phyloP scores from a whole-genome alignment of 169 alveolate genomes.

The Babesia gibsoni region DNA sequence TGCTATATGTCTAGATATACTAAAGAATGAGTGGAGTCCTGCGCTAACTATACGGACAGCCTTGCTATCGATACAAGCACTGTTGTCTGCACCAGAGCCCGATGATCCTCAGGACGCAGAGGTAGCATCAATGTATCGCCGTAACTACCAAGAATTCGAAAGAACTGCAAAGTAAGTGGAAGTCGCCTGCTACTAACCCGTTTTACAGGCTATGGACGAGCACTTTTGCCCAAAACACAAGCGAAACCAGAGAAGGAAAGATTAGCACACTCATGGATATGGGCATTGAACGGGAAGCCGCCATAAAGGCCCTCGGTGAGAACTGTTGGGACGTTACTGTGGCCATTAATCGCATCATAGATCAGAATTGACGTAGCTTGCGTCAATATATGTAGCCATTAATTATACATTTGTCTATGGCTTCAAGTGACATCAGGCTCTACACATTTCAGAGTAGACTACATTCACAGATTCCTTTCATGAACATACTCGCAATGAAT shows the following conservation, averaged over 20 bases:
- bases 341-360: slow-evolving; percentile 80
- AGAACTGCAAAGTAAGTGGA: slow-evolving; percentile 77
- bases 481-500: no score
- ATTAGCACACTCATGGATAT: slow-evolving; percentile 68
- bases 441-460: no score
- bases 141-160: slow-evolving; percentile 67
- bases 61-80: slow-evolving; percentile 86
- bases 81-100: slow-evolving; percentile 84
- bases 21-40: slow-evolving; percentile 97
- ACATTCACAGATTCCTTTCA: no score
- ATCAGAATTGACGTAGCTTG: neutral
- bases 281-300: slow-evolving; percentile 75
- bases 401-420: no score
- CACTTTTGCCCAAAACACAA: slow-evolving; percentile 68
- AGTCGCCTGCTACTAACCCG: neutral
- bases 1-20: slow-evolving; percentile 93
- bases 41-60: slow-evolving; percentile 94
- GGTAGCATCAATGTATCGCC: slow-evolving; percentile 85
- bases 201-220: slow-evolving; percentile 72
- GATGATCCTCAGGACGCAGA: slow-evolving; percentile 90
- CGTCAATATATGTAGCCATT: no score
- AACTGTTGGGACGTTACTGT: slow-evolving; percentile 84
- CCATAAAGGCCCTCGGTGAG: slow-evolving; percentile 73
- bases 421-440: no score
- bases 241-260: slow-evolving; percentile 55